These are phyloP conservation scores for Didymella keratinophila DNA, from an alignment of 2,329 filamentous ascomycete genomes.

Conservation along the genomic window DNA sequence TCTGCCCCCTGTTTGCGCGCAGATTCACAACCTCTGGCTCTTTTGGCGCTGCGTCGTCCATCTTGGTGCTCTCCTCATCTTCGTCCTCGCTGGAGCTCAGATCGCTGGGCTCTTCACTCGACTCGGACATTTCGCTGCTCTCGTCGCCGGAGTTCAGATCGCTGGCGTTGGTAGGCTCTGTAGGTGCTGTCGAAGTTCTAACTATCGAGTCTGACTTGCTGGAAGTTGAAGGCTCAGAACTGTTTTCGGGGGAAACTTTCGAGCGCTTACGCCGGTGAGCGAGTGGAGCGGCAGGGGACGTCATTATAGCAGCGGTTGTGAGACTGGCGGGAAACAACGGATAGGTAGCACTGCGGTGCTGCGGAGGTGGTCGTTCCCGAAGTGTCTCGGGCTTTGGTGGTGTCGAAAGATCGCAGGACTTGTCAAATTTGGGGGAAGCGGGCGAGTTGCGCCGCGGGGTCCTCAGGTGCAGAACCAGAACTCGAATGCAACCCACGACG, in stretches of 20 bases:
- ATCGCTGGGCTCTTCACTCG: slow-evolving; percentile 50
- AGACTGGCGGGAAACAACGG: neutral
- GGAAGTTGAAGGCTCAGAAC: slow-evolving; percentile 33
- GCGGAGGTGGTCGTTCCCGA: slow-evolving; percentile 19
- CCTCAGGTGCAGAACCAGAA: slow-evolving; percentile 21
- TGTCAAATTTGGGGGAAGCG: slow-evolving; percentile 22
- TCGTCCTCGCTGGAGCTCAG: slow-evolving; percentile 44
- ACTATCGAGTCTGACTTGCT: slow-evolving; percentile 27
- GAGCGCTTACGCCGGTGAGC: slow-evolving; percentile 36
- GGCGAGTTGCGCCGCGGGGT: slow-evolving; percentile 21
- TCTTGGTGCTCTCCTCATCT: slow-evolving; percentile 29
- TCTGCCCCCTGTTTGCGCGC: slow-evolving; percentile 40
- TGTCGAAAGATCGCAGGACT: slow-evolving; percentile 18
- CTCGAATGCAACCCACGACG: slow-evolving; percentile 14
- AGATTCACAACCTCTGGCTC: slow-evolving; percentile 37
- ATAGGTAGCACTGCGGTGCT: slow-evolving; percentile 16
- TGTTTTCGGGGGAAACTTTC: slow-evolving; percentile 32
- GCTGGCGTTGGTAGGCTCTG: slow-evolving; percentile 30
- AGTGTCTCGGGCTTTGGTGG: slow-evolving; percentile 21
- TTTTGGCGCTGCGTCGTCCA: slow-evolving; percentile 6
- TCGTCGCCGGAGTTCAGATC: slow-evolving; percentile 34
- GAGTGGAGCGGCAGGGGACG: slow-evolving; percentile 19
- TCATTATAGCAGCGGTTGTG: slow-evolving; percentile 22
- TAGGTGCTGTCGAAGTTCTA: slow-evolving; percentile 27
- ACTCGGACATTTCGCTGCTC: slow-evolving; percentile 45